Conservation (phyloP, 2,329 filamentous ascomycete species). For the Claviceps citrina region DNA sequence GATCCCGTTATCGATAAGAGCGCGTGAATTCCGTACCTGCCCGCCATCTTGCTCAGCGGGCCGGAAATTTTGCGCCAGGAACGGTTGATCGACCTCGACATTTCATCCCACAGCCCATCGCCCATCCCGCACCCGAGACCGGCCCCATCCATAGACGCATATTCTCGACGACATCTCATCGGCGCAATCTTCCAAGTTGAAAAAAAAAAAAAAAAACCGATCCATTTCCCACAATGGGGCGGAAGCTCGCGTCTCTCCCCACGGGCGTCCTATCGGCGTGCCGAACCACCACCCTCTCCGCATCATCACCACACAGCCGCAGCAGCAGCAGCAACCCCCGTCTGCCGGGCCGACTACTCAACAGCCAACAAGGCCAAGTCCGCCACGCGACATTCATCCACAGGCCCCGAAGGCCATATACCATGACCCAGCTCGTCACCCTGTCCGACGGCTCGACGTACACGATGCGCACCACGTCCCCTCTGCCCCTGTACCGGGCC, state of each 20-base stretch:
- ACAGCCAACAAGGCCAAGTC: no score
- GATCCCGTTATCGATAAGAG: no score
- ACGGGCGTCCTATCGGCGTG: conserved; percentile 17
- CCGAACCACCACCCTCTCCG: conserved; percentile 11
- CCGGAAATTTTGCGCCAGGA: conserved; percentile 12
- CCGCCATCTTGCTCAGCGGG: no score
- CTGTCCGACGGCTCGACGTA: conserved; percentile 83
- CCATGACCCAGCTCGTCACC: conserved; percentile 91
- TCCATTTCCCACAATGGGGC: conserved; percentile 13
- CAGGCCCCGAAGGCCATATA: conserved; percentile 84
- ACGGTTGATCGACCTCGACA: no score
- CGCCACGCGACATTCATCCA: conserved; percentile 73
- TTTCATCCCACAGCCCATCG: no score
- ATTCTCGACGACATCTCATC: not conserved
- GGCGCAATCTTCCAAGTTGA: not conserved
- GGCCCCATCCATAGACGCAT: not conserved
- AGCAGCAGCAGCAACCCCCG: conserved; percentile 16
- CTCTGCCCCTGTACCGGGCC: conserved; percentile 41
- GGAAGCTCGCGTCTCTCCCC: conserved; percentile 15
- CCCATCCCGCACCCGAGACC: no score
- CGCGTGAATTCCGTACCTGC: no score
- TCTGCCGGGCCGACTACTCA: conserved; percentile 14
- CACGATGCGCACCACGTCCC: conserved; percentile 63
- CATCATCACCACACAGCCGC: no score
- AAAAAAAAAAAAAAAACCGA: no score